Base-by-base conservation (phyloP, 805 yeast species). In the Blastobotrys mokoenaii region DNA sequence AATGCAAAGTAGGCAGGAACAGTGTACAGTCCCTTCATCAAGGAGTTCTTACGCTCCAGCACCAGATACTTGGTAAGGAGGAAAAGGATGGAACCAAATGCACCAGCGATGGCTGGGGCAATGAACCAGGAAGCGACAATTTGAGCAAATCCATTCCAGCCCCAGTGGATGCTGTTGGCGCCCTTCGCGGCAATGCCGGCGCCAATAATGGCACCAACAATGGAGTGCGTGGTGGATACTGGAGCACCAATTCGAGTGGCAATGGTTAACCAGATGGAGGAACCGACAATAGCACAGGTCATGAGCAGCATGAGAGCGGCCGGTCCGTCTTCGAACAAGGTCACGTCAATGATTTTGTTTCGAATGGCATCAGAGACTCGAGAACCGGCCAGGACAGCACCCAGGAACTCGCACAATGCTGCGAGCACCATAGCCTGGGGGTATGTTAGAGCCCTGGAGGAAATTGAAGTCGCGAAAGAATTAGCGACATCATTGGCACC, bases 91-190 rank as follows among this genome's bases (percentile, higher is more conserved):
- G 82, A 61, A 3, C 86, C 78, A 51, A 83, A 73, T 32, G 61
- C 55, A 49, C 87, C 90, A 12, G 89, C 82, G 47, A 82, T 67
- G 16, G 70, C 60, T 12, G 90, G 90, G 4, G 90, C 88, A 65
- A 82, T 77, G 57, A 80, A 79, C 89, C 89, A 83, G 10, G 88
- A 79, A 2, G 90, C 89, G 49, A 79, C 76, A 51, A 82, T 82
- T 62, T 79, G 81, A 1, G 84, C 56, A 47, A 83, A 80, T 25
- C 89, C 87, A 18, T 40, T 42, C 90, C 89, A 83, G 22, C 87
- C 88, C 90, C 90, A 83, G 45, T 60, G 66, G 44, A 82, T 73
- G 49, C 76, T 69, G 5, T 64, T 58, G 38, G 76, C 77, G 47
- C 87, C 87, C 52, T 71, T 75, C 33, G 87, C 78, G 36, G 88